Conservation (phyloP, 2,329 filamentous ascomycete species). For the Arthrinium puccinioides region DNA sequence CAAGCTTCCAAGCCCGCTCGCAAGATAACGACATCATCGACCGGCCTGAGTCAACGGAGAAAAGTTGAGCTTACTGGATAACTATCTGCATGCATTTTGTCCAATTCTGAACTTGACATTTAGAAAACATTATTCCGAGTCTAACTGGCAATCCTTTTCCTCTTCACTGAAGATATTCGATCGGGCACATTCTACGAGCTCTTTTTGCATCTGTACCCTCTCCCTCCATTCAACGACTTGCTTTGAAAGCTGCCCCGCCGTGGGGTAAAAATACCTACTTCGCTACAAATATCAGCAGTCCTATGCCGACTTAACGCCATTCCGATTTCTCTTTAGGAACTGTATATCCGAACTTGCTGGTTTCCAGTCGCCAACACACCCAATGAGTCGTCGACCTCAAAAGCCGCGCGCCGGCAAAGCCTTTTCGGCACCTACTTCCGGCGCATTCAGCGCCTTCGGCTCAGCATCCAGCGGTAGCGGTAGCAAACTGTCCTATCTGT, state of each 20-base stretch:
- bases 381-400: conserved; percentile 21
- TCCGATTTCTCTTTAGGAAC: background rate
- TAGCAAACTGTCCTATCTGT: conserved; percentile 71
- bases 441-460: conserved; percentile 34
- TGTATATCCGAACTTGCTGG: background rate
- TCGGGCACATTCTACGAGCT: no score
- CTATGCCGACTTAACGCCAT: background rate
- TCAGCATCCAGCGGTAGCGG: conserved; percentile 26
- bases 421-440: conserved; percentile 12
- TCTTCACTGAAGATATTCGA: no score
- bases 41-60: conserved; percentile 1
- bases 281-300: background rate
- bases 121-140: no score
- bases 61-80: no score
- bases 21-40: conserved; percentile 1
- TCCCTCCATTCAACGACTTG: background rate
- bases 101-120: no score
- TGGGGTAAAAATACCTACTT: conserved; percentile 13
- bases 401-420: conserved; percentile 22
- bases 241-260: conserved; percentile 10
- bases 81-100: no score
- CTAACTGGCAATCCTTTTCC: no score
- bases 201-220: background rate
- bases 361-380: background rate
- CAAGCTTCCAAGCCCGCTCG: background rate